Conservation (phyloP, 2,329 filamentous ascomycete species). For the Botrytis byssoidea region DNA sequence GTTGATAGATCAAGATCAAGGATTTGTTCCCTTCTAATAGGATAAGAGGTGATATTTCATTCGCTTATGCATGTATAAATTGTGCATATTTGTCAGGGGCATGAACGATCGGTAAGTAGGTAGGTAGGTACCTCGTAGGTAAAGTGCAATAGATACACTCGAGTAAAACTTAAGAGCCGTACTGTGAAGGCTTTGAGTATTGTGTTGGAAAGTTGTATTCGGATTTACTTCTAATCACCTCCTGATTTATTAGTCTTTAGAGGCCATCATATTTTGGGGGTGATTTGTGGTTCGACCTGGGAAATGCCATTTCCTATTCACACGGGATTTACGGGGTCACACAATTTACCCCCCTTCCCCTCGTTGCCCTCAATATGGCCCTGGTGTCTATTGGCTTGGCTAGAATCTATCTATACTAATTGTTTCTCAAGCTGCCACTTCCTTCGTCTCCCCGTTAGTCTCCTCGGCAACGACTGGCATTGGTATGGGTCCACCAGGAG, state of each 20-base stretch:
- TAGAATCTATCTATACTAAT: neutral
- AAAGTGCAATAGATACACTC: neutral
- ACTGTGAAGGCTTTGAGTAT: neutral
- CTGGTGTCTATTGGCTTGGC: conserved; percentile 1
- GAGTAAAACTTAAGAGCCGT: neutral
- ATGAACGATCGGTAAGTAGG: neutral
- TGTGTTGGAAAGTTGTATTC: neutral
- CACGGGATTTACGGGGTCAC: neutral
- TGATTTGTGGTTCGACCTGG: neutral
- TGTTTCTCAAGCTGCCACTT: conserved; percentile 7
- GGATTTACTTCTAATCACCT: neutral
- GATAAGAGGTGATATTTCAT: conserved; percentile 1
- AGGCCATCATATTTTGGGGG: neutral
- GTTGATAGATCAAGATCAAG: neutral
- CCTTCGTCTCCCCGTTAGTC: conserved; percentile 23
- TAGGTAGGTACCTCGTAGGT: neutral
- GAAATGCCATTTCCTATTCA: neutral
- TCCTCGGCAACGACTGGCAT: conserved; percentile 29
- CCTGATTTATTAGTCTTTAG: neutral
- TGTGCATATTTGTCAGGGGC: conserved; percentile 14
- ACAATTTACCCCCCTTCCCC: neutral
- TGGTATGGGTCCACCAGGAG: conserved; percentile 69
- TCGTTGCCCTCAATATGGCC: neutral
- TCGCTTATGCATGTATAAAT: conserved; percentile 16
- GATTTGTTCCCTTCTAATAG: neutral